Conservation (phyloP, 139 green algal species). For the Monoraphidium neglectum region DNA sequence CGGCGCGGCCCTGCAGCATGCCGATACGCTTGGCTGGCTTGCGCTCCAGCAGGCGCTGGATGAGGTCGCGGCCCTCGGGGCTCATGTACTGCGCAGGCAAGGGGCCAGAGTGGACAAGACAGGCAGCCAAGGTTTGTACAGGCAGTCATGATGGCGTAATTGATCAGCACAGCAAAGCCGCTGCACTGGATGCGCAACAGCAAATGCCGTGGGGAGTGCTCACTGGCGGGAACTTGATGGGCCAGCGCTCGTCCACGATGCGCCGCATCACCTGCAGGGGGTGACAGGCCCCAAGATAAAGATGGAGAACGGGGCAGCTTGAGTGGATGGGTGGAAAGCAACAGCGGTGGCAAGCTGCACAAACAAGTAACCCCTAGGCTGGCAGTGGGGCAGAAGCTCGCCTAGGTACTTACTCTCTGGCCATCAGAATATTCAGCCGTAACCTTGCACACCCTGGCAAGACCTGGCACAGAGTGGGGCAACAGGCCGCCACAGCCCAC, state of each 20-base stretch:
- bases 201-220: too few relatives aligned
- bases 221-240: slow-evolving; percentile 89
- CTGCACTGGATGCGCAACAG: slow-evolving; percentile 69
- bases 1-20: slow-evolving; percentile 71
- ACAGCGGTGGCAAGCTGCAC: not conserved
- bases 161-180: slow-evolving; percentile 1
- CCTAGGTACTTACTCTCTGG: too few relatives aligned
- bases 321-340: not conserved
- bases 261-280: slow-evolving; percentile 92
- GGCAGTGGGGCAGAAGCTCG: too few relatives aligned
- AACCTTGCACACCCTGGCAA: too few relatives aligned
- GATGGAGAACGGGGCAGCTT: not conserved
- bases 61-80: slow-evolving; percentile 66
- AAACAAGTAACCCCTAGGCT: too few relatives aligned
- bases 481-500: slow-evolving; percentile 1
- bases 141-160: not conserved
- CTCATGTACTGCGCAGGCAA: too few relatives aligned
- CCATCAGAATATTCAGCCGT: too few relatives aligned
- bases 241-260: slow-evolving; percentile 90
- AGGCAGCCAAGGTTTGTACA: not conserved
- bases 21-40: slow-evolving; percentile 88
- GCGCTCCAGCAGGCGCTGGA: slow-evolving; percentile 86
- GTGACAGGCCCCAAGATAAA: too few relatives aligned
- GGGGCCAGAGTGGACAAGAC: not conserved
- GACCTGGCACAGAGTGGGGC: too few relatives aligned